These are phyloP conservation scores for Cyanophora paradoxa DNA, from an alignment of 78 protist species.

Conservation along the genomic window DNA sequence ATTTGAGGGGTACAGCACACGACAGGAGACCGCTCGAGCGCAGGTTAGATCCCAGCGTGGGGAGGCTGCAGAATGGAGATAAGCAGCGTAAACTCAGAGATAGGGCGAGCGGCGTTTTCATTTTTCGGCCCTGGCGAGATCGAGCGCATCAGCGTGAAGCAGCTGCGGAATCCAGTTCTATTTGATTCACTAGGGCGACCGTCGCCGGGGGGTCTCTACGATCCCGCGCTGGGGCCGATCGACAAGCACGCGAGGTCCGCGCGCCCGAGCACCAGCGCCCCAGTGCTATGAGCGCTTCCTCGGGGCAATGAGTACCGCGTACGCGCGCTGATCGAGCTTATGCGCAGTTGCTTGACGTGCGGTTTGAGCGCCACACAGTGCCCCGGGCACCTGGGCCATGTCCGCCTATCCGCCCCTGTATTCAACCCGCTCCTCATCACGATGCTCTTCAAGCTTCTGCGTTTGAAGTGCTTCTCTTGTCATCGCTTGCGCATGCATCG, in stretches of 20 bases:
- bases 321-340: neutral
- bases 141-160: too few relatives aligned
- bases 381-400: constrained; percentile 95
- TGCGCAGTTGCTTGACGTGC: constrained; percentile 73
- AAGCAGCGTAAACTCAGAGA: too few relatives aligned
- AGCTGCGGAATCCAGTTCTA: too few relatives aligned
- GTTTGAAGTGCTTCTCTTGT: constrained; percentile 74
- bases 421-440: constrained; percentile 74
- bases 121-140: too few relatives aligned
- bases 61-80: too few relatives aligned
- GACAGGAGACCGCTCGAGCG: too few relatives aligned
- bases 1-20: too few relatives aligned
- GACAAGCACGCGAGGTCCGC: constrained; percentile 13
- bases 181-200: constrained; percentile 12
- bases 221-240: constrained; percentile 80
- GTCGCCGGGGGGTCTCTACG: constrained; percentile 77
- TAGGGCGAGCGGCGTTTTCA: too few relatives aligned
- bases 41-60: too few relatives aligned
- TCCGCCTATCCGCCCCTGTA: constrained; percentile 74
- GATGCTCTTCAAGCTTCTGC: constrained; percentile 48
- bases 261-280: too few relatives aligned
- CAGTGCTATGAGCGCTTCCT: too few relatives aligned
- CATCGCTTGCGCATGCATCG: constrained; percentile 31
- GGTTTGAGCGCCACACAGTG: constrained; percentile 52
- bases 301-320: too few relatives aligned